phyloP scores from a whole-genome alignment of 1,139 yeast species.

The Yamadazyma membranifaciens region DNA sequence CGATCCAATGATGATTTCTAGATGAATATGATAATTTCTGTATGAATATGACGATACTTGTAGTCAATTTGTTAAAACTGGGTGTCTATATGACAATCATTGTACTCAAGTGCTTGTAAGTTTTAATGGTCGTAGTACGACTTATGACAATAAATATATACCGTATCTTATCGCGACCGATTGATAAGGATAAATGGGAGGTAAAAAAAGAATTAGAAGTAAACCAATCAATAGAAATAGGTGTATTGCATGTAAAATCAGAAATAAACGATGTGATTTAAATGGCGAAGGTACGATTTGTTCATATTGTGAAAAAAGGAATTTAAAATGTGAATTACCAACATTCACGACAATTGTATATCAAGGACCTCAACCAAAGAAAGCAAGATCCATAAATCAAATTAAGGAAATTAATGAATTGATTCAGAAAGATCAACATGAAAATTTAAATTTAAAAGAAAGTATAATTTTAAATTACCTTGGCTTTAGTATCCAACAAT shows the following conservation, averaged over 20 bases:
- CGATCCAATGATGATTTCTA: too few relatives aligned
- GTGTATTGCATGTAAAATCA: slow-evolving; percentile 1
- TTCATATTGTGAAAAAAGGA: slow-evolving; percentile 2
- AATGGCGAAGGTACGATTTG: not conserved
- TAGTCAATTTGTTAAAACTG: too few relatives aligned
- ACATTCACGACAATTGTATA: not conserved
- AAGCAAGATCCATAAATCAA: not conserved
- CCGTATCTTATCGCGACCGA: not conserved
- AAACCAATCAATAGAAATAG: slow-evolving; percentile 2
- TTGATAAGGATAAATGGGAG: not conserved
- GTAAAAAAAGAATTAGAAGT: slow-evolving; percentile 1
- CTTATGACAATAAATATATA: too few relatives aligned
- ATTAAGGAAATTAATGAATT: not conserved
- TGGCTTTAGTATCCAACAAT: not conserved
- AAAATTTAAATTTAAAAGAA: slow-evolving; percentile 1
- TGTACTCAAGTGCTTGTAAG: too few relatives aligned
- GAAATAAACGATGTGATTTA: slow-evolving; percentile 3
- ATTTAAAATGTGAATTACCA: slow-evolving; percentile 1
- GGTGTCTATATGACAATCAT: too few relatives aligned
- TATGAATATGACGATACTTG: too few relatives aligned
- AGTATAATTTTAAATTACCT: slow-evolving; percentile 2
- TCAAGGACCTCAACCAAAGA: not conserved
- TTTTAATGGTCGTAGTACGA: too few relatives aligned
- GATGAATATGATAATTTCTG: too few relatives aligned
- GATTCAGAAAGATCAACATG: slow-evolving; percentile 4